Base-by-base conservation (phyloP, 805 yeast species). In the Wilhelminamyces savonicus region DNA sequence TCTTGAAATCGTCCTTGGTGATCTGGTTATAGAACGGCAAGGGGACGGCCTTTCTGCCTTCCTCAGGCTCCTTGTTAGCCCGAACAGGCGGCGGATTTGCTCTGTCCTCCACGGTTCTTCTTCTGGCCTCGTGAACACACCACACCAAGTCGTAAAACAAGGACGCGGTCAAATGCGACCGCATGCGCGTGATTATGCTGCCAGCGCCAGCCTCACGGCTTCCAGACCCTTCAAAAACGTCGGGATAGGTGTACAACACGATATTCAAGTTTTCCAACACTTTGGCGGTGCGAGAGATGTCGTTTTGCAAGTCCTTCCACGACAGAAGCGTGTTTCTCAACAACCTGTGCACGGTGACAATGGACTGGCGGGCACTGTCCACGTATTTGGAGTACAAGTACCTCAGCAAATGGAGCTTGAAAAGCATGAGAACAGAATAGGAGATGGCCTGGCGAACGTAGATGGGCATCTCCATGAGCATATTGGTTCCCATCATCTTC, bases 51-150 rank as follows among this genome's bases (percentile, higher is more conserved):
- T 60, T 57, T 54, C 44, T 53, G 41, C 38, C 46, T 13, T 18
- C 28, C 15, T 21, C 30, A 9, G 32, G 40, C 32, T 43, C 33
- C 4, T 49, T 46, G 17, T 44, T 46, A 29, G 57, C 60, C n/a
- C n/a, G n/a, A n/a, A n/a, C n/a, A n/a, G n/a, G n/a, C n/a, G n/a
- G n/a, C n/a, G n/a, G n/a, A n/a, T n/a, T n/a, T n/a, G n/a, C n/a
- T n/a, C n/a, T n/a, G n/a, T n/a, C n/a, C 24, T 54, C 62, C 6
- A 56, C 52, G 21, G 65, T 62, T 31, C 94, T 64, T 50, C 96
- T 67, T 51, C 94, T 69, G 1, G 95, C 96, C 49, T 88, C 97
- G 55, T 88, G 97, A 27, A 88, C 81, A 52, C 94, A 82, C 87
- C 95, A 87, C 9, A 88, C 90, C 30, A 88, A 66, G 54, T 88